These are phyloP conservation scores for Xerocomus potaroensis DNA, from an alignment of 768 basidiomycete genomes.

Conservation along the genomic window DNA sequence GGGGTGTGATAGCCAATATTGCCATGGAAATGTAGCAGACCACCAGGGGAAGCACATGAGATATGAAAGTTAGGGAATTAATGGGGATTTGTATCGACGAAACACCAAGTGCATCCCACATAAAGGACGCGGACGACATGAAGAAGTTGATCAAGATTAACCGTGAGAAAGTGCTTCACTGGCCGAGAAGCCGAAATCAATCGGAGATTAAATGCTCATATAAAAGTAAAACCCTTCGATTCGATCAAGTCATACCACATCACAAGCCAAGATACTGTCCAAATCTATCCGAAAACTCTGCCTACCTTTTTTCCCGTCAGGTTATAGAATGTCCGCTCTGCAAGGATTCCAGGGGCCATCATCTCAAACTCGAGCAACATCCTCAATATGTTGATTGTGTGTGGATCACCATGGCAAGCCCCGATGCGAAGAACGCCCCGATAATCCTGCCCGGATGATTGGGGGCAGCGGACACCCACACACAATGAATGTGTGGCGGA, in stretches of 20 bases:
- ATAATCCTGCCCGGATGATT: slow-evolving; percentile 47
- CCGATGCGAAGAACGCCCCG: slow-evolving; percentile 55
- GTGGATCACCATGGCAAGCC: slow-evolving; percentile 49
- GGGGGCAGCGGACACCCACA: slow-evolving; percentile 32
- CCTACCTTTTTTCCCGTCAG: slow-evolving; percentile 24
- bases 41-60: slow-evolving; percentile 39
- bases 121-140: no score
- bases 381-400: slow-evolving; percentile 40
- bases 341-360: slow-evolving; percentile 46
- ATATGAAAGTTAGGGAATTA: slow-evolving; percentile 31
- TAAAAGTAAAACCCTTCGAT: slow-evolving; percentile 13
- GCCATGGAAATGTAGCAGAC: slow-evolving; percentile 47
- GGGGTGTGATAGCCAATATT: slow-evolving; percentile 44
- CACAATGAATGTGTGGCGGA: slow-evolving; percentile 29
- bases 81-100: slow-evolving; percentile 20
- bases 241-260: slow-evolving; percentile 19
- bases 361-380: slow-evolving; percentile 50
- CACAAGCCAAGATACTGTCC: slow-evolving; percentile 29
- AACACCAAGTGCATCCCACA: no score
- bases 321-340: slow-evolving; percentile 36
- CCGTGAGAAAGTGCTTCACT: no score
- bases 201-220: no score
- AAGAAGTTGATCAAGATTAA: no score
- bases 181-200: no score
- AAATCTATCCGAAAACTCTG: slow-evolving; percentile 29